Base-by-base conservation (phyloP, 805 yeast genomes). In the Starmerella sp. region DNA sequence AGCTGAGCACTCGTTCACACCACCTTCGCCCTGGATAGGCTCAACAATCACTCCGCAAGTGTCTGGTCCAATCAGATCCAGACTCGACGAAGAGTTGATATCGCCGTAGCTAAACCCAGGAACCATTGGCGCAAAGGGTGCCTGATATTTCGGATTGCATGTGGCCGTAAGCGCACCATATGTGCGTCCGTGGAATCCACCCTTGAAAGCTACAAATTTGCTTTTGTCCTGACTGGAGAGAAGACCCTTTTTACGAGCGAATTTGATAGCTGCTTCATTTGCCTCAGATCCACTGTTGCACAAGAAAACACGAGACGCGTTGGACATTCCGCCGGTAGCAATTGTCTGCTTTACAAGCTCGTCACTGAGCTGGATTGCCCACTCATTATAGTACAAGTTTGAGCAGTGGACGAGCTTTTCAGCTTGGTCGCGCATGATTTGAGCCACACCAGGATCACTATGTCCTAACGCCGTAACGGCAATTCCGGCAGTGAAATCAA, bases 11-110 rank as follows among this genome's bases (percentile, higher is more conserved):
- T 83, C 80, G 65, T 82, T 80, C 17, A 91, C 83, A 55, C 98
- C 98, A 55, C 98, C 97, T 73, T 91, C 98, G 62, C 97, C 98
- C 74, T 93, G 98, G 56, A 93, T 83, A 28, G 98, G 98, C 71
- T 93, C 98, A 39, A 93, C 82, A 54, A 93, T 93, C 34, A 93
- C 93, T 53, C 90, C 98, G 63, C 95, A 87, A 1, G 90, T 83
- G 60, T 80, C 79, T 3, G 78, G 81, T 58, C 76, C 73, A 47
- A 85, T 77, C 35, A 79, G 68, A 60, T 79, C 76, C 10, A 88
- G 83, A 28, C 84, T 76, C 48, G 73, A 77, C 41, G 83, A 73
- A 63, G 82, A 81, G 58, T 77, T 77, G 53, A 84, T 75, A 55
- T 74, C 73, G 22, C 91, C 95, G 38, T 79, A 80, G 57, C 76